Evolutionary conservation across 208 protist species (phyloP).

Genomic region (Acanthamoeba triangularis): DNA sequence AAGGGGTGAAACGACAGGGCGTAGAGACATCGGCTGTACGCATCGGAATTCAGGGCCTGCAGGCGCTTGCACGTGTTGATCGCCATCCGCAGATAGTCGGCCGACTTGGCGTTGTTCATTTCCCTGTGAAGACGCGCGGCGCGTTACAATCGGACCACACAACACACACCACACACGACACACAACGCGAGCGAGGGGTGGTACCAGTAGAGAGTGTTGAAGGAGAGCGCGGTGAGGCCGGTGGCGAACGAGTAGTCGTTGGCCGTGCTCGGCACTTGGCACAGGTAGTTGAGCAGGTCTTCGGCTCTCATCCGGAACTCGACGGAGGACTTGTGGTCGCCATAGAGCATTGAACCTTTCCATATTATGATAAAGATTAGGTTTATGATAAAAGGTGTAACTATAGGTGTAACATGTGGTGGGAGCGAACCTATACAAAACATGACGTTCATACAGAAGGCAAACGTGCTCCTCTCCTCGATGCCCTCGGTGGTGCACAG

Average conservation of each 20-base stretch:
- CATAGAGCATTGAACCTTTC: slow-evolving; percentile 33
- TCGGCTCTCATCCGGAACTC: slow-evolving; percentile 50
- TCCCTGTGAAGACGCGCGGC: slow-evolving; percentile 23
- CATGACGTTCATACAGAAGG: slow-evolving; percentile 49
- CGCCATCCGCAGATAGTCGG: slow-evolving; percentile 62
- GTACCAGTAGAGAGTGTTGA: slow-evolving; percentile 75
- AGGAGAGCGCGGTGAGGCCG: slow-evolving; percentile 42
- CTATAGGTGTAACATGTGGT: background rate
- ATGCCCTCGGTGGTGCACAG: slow-evolving; percentile 26
- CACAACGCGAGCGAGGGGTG: too few species aligned
- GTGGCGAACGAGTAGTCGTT: slow-evolving; percentile 61
- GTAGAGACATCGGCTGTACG: slow-evolving; percentile 72
- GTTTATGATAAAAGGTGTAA: background rate
- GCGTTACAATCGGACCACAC: background rate
- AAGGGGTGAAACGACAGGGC: slow-evolving; percentile 70
- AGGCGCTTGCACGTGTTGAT: slow-evolving; percentile 74
- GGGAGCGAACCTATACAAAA: slow-evolving; percentile 60
- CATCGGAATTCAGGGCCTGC: slow-evolving; percentile 49
- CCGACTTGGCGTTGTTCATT: slow-evolving; percentile 72
- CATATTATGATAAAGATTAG: background rate
- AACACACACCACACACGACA: background rate
- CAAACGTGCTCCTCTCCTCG: slow-evolving; percentile 23
- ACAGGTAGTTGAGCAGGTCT: slow-evolving; percentile 61
- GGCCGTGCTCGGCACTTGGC: background rate
- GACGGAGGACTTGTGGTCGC: slow-evolving; percentile 48